Evolutionary conservation across 2,329 filamentous ascomycete species (phyloP), one percentile per base, ranked within the genome.

Genomic region (Beauveria asiatica): DNA sequence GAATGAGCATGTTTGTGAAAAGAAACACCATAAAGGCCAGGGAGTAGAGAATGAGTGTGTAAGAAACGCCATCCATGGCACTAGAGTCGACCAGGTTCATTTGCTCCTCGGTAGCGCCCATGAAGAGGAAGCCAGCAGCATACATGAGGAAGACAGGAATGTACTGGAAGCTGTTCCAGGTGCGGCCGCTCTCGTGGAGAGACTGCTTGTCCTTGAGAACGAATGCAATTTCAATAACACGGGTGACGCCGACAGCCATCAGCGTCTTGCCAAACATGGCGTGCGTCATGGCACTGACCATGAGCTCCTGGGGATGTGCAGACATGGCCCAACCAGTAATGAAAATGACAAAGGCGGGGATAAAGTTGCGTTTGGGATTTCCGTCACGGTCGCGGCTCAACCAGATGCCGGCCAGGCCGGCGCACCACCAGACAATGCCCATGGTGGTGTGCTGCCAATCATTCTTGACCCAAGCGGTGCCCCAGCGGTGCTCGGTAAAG

Each of bases 381-480:
- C 94, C 93, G 64, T 93, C 86, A 60, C 90, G 85, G 70, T 87
- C 90, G 64, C 85, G 83, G 72, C 91, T 96, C 44, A 99, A 80
- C 94, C 93, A 99, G 57, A 99, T 82, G 46, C 94, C 94, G 11
- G 93, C 83, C 33, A 99, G 77, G 25, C 94, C 94, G 8, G 94
- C 93, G 67, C 86, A 89, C 93, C 93, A 99, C 94, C 94, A 99
- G 56, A 99, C 86, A 63, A 99, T 85, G n/a, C 94, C 94, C 93
- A 99, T 97, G n/a, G 89, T 90, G 0, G 94, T 99, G 73, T 99
- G 94, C 73, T 99, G 93, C 76, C 96, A 85, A 73, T 99, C 94
- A 70, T 97, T 97, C 74, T 84, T 85, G 57, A 89, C 91, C 94
- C 94, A 99, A 0, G 84, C 82, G 1, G 80, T 80, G 59, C 94